phyloP scores from a whole-genome alignment of 2,329 filamentous ascomycete genomes.

The Monosporascus sp. region DNA sequence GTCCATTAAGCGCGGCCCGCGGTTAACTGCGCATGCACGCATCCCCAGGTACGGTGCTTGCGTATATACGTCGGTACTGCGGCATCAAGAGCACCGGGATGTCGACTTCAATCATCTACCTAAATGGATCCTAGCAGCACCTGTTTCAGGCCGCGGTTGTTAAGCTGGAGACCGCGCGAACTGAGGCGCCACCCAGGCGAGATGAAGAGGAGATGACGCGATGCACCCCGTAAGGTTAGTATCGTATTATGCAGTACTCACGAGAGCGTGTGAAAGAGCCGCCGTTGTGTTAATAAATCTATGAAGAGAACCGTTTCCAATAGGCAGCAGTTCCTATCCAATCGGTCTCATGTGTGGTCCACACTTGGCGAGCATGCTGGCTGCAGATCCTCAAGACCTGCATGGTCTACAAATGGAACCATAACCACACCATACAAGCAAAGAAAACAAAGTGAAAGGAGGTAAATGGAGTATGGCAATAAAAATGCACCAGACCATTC shows the following conservation, averaged over 20 bases:
- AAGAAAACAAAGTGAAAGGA: neutral
- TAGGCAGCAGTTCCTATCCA: too few species aligned
- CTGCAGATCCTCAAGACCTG: neutral
- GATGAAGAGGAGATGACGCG: neutral
- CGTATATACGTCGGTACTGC: too few species aligned
- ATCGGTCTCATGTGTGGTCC: too few species aligned
- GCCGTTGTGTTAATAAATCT: too few species aligned
- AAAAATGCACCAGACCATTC: neutral
- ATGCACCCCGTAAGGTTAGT: neutral
- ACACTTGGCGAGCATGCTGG: neutral
- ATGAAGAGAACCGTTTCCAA: too few species aligned
- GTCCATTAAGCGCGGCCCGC: conserved; percentile 25
- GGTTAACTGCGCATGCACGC: conserved; percentile 1
- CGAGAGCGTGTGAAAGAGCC: too few species aligned
- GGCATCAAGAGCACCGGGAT: too few species aligned
- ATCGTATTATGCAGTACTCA: too few species aligned
- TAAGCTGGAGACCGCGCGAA: neutral
- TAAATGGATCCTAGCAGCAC: neutral
- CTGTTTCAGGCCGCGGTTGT: neutral
- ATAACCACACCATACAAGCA: neutral
- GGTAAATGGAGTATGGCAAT: neutral
- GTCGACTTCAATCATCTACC: neutral
- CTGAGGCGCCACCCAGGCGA: neutral
- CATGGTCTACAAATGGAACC: neutral
- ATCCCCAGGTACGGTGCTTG: too few species aligned